Base-by-base conservation (phyloP, 305 asterid genomes). In the Ajuga reptans region DNA sequence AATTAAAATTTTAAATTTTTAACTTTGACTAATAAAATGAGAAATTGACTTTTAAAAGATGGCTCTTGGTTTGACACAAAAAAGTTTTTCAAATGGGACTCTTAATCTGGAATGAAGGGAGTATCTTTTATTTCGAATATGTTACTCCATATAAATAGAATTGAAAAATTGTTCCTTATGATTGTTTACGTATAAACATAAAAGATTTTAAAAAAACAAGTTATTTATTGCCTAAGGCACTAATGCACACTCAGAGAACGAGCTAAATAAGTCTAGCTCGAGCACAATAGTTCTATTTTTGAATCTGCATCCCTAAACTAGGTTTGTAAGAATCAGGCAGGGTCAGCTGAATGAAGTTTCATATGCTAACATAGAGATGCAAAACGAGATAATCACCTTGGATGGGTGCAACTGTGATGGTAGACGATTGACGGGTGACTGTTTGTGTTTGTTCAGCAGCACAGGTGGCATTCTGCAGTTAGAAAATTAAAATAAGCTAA, bases 401-500 rank as follows among this genome's bases (percentile, higher is more conserved):
- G 70, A 73, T 68, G 47, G 89, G 92, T 12, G 89, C 89, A 66
- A 86, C 85, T 11, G 92, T 84, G 64, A 86, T 83, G 37, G 92
- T 86, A 12, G 92, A 86, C n/a, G 89, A 81, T 70, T 84, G 75
- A 52, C 89, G 85, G 2, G 86, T 83, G 51, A 86, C 83, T 52
- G 89, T 86, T 67, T 86, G 88, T 8, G 92, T 86, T 64, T 86
- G 89, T 71, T 78, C 89, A 51, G 81, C 88, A 21, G 85, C 80
- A 68, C 89, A 86, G 29, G 79, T 84, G 9, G 89, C 86, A 76
- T 63, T 87, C 96, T 89, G 82, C 77, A 72, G 29, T 71, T 62
- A 24, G 55, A 47, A 46, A 47, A 67, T 54, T 47, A 65, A 15
- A 46, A 31, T 41, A 53, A 62, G 24, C 41, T 50, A 73, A 67